phyloP scores from a whole-genome alignment of 768 basidiomycete species.

The Boletus barrowsii region DNA sequence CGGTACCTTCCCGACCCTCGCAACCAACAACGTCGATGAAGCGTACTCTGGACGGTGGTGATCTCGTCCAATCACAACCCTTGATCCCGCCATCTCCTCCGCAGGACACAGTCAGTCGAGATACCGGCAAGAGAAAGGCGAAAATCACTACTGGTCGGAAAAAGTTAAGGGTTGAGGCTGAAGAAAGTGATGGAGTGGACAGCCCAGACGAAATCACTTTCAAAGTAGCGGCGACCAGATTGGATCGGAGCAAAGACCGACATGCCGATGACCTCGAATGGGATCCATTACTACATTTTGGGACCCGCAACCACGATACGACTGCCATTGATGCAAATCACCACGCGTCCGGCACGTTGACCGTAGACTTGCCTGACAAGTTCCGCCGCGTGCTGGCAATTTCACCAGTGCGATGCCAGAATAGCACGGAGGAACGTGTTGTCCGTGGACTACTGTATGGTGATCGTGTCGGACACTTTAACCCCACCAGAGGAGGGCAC shows the following conservation, averaged over 20 bases:
- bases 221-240: slow-evolving; percentile 20
- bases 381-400: slow-evolving; percentile 65
- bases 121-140: slow-evolving; percentile 39
- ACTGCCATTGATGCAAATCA: slow-evolving; percentile 23
- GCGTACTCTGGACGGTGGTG: slow-evolving; percentile 39
- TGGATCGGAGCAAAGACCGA: slow-evolving; percentile 12
- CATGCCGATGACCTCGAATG: slow-evolving; percentile 22
- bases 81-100: slow-evolving; percentile 69
- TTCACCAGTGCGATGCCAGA: slow-evolving; percentile 42
- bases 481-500: slow-evolving; percentile 62
- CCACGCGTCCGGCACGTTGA: slow-evolving; percentile 40
- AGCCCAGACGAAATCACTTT: slow-evolving; percentile 15
- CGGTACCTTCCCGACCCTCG: neutral
- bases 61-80: slow-evolving; percentile 8
- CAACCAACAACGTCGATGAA: slow-evolving; percentile 38
- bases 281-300: slow-evolving; percentile 29
- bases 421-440: slow-evolving; percentile 48
- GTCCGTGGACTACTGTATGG: slow-evolving; percentile 63
- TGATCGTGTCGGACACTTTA: slow-evolving; percentile 50
- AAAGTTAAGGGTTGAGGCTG: slow-evolving; percentile 44
- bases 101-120: slow-evolving; percentile 28
- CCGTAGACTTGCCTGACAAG: slow-evolving; percentile 62
- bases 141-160: slow-evolving; percentile 42
- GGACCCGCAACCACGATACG: slow-evolving; percentile 24
- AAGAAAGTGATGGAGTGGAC: slow-evolving; percentile 26